Base-by-base conservation (phyloP, 768 basidiomycete species). In the Phanerochaete sordida region DNA sequence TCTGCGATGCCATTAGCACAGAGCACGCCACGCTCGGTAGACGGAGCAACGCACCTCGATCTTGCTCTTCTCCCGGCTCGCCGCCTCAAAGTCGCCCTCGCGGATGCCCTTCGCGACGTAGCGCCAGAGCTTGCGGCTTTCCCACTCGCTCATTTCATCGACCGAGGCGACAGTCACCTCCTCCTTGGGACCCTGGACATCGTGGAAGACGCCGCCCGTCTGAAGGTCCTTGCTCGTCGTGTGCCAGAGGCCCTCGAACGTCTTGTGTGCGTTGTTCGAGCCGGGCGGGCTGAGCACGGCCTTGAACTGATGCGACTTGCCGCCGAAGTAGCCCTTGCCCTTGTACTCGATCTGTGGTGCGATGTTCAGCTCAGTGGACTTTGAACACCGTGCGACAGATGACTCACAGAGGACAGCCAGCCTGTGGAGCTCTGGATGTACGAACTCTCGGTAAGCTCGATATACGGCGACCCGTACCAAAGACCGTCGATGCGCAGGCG, bases 241-340 rank as follows among this genome's bases (percentile, higher is more conserved):
- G 66, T 90, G 84, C 94, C 94, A 96, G 11, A 84, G 83, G 28
- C 94, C 94, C 68, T 94, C 91, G 44, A 90, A 86, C 73, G 67
- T 84, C 78, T 62, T 84, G 76, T 37, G 72, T 69, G 59, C 57
- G 60, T 39, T 71, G 56, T 62, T 72, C n/a, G 64, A 69, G 53
- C 68, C 76, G 44, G 83, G 78, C 12, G 83, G 83, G 0, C 80
- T 71, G n/a, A 93, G 72, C 1, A 79, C 79, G 11, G 96, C 93
- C 73, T 94, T 95, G 84, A 95, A 97, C 2, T 86, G 79, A 76
- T 99, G 96, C 3, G 92, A 85, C 72, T 94, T 95, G 57, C 96
- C 95, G 35, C 86, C 84, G 72, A 98, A 93, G 77, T 95, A 98
- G 27, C 95, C 96, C 69, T 93, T 93, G 73, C 95, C 96, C 70